Percentiles rank a stretch among this genome's conserved stretches.
Evolutionary conservation across 495 filamentous ascomycete genomes (phyloP).

Genomic region (Opeltia flavorubescens): DNA sequence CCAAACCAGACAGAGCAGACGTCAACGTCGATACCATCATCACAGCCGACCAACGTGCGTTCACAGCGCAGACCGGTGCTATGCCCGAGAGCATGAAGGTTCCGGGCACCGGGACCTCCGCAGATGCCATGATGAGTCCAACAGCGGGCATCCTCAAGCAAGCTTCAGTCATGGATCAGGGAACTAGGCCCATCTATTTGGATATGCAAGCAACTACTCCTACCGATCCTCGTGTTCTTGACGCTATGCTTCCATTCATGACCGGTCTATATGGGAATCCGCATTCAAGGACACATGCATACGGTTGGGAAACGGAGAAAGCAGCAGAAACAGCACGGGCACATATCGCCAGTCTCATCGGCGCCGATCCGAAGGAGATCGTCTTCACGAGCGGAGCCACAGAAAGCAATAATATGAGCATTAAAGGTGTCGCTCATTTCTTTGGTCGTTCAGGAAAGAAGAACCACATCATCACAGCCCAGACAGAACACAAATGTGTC

Average conservation of each 20-base stretch:
- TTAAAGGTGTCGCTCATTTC: slow-evolving; percentile 94
- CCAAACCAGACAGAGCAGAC: slow-evolving; percentile 64
- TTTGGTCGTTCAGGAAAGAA: slow-evolving; percentile 88
- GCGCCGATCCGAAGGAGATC: slow-evolving; percentile 93
- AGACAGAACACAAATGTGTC: slow-evolving; percentile 98
- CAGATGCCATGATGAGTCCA: slow-evolving; percentile 62
- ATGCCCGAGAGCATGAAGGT: slow-evolving; percentile 37
- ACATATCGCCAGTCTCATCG: slow-evolving; percentile 74
- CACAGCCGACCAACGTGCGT: slow-evolving; percentile 67
- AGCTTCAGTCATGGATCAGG: slow-evolving; percentile 86
- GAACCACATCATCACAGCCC: slow-evolving; percentile 92
- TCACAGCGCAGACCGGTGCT: slow-evolving; percentile 56
- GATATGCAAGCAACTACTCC: slow-evolving; percentile 99
- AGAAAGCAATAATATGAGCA: slow-evolving; percentile 98
- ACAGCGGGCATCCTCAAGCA: slow-evolving; percentile 81
- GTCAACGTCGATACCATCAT: slow-evolving; percentile 73
- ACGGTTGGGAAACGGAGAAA: slow-evolving; percentile 96
- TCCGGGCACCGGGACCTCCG: slow-evolving; percentile 43
- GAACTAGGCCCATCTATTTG: slow-evolving; percentile 86
- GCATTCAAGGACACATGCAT: slow-evolving; percentile 93
- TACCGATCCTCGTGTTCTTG: slow-evolving; percentile 81
- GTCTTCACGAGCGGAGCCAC: slow-evolving; percentile 97
- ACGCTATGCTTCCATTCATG: slow-evolving; percentile 91
- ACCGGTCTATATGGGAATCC: slow-evolving; percentile 94
- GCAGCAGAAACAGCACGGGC: slow-evolving; percentile 75